Evolutionary conservation across 208 protist species (phyloP), one percentile per base, ranked within the genome.

Genomic region (Wallacemonas sp.): DNA sequence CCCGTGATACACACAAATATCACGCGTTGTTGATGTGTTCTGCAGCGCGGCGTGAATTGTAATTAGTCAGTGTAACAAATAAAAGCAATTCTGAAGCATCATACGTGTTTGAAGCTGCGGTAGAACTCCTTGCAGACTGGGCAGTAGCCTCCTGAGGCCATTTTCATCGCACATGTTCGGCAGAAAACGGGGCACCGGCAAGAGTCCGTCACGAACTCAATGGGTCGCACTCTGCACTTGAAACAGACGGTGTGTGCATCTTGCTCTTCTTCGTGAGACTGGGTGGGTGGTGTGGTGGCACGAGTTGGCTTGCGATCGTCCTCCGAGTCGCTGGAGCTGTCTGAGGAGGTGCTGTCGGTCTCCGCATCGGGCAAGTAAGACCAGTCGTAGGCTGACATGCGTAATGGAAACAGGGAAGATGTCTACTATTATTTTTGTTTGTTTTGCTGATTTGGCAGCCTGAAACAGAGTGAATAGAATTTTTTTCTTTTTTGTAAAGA

Each of bases 131-230:
- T 67, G 62, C 91, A 94, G 0, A 79, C 60, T 45, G 92, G 90
- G 59, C 91, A 96, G 46, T 87, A 90, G 11, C 91, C 91, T 11
- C 91, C 91, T 6, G 88, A 93, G 6, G 91, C 91, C 31, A 80
- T 91, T 62, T 93, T 96, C 90, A 96, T 96, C 3, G 90, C 90
- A 45, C 90, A 96, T 1, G 46, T 66, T 46, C 77, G 80, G 77
- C 90, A 96, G 75, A 94, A 96, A 22, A 83, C 77, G 5, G 60
- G 64, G 51, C 94, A 88, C 22, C 77, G 53, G 49, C 90, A 96
- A 11, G 66, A 74, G 49, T 84, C 76, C 9, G 88, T 86, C 46
- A 84, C 67, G 65, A 87, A 96, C 53, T 72, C 71, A 30, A 87
- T 84, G 0, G 72, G 56, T 8, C 69, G 62, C 33, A 46, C 61